phyloP scores from a whole-genome alignment of 345 rosid species.

The Populus pruinosa region DNA sequence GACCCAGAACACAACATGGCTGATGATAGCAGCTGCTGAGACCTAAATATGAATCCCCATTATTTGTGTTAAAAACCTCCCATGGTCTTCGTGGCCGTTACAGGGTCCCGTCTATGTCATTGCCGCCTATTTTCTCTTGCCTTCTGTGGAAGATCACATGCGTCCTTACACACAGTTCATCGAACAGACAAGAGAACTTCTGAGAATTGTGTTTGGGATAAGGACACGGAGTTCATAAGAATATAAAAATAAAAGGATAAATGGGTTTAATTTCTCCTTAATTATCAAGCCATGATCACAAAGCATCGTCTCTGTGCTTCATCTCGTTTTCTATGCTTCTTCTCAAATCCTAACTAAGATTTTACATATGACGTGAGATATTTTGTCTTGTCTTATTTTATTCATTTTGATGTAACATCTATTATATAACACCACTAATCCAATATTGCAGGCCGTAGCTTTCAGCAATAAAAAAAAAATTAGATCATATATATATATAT shows the following conservation, averaged over 20 bases:
- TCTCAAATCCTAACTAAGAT: no score
- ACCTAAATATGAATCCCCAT: background rate
- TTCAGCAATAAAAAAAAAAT: no score
- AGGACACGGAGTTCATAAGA: background rate
- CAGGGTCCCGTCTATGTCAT: slow-evolving; percentile 1
- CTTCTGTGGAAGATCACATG: slow-evolving; percentile 21
- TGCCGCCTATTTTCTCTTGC: background rate
- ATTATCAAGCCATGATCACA: no score
- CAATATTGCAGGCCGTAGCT: no score
- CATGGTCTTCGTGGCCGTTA: slow-evolving; percentile 1
- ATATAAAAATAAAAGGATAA: background rate
- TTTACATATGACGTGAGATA: no score
- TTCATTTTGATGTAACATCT: no score
- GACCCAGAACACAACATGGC: slow-evolving; percentile 34
- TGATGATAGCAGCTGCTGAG: slow-evolving; percentile 12
- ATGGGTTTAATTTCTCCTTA: no score
- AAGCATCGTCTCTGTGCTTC: no score
- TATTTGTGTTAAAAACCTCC: background rate
- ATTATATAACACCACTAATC: no score
- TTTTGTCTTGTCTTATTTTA: no score
- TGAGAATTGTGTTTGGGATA: background rate
- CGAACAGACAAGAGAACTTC: slow-evolving; percentile 12
- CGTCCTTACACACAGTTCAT: slow-evolving; percentile 6
- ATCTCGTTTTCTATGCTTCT: no score
- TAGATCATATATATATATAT: no score